Evolutionary conservation across 129 eudicot genomes (phyloP), one percentile per base, ranked within the genome.

Genomic region (Solidago caesia): DNA sequence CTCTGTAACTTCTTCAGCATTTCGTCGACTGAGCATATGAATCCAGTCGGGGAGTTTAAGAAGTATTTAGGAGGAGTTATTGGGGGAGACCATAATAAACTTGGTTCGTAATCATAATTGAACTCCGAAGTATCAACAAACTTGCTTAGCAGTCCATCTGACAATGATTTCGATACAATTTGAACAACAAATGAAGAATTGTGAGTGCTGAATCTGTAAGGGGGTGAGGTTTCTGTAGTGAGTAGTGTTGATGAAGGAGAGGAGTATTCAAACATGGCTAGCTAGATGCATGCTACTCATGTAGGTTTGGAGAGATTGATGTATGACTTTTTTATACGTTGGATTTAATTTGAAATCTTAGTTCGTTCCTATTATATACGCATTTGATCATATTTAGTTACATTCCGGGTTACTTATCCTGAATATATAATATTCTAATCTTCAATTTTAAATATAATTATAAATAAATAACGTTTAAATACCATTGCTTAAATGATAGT

Each of bases 1-100:
- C 52, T 71, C 15, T 75, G 69, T n/a, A 81, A 67, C 45, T 67
- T 76, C 25, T 46, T 53, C 67, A 82, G 71, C 71, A 82, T 60
- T 12, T 82, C 67, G 9, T 85, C 82, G 0, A 67, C 76, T 45
- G 85, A 79, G 73, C 55, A 75, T 45, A 77, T 49, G 70, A 59
- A 56, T 42, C 83, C 74, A 13, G 67, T 74, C 0, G 89, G 85
- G 4, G 88, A 76, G 48, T 55, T 73, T 55, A 87, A 60, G 80
- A 72, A 79, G 45, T 67, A 80, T 46, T 57, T 77, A 51, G 78
- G 69, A 27, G 84, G 89, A 71, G 87, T 42, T 33, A 87, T 56
- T n/a, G 75, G 83, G 13, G 89, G 88, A 69, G 96, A 89, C 96
- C 96, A 89, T 41, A 86, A 16, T 25, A 79, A 79, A 56, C 91